Conservation (phyloP, 129 eudicot species). For the Flaveria sonorensis region DNA sequence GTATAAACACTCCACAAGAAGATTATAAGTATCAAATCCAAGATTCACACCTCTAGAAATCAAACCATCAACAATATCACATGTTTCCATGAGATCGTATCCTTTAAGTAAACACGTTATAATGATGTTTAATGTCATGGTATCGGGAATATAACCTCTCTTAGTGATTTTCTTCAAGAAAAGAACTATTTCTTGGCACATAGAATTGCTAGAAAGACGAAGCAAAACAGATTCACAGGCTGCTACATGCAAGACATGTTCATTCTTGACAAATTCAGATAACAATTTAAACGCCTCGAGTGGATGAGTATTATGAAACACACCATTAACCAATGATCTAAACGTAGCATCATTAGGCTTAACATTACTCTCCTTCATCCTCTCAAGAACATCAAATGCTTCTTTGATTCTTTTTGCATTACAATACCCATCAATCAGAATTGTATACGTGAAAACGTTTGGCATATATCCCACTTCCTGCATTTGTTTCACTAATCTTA, state of each 20-base stretch:
- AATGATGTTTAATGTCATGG: constrained; percentile 44
- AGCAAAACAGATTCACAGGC: constrained; percentile 57
- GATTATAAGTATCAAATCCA: constrained; percentile 59
- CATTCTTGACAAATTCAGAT: constrained; percentile 53
- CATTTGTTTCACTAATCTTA: constrained; percentile 81
- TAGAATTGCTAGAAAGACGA: constrained; percentile 51
- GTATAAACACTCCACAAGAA: constrained; percentile 63
- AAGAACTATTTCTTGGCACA: constrained; percentile 47
- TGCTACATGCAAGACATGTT: constrained; percentile 50
- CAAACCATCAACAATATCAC: constrained; percentile 58
- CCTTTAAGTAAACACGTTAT: constrained; percentile 77
- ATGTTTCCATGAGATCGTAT: constrained; percentile 59
- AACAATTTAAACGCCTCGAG: constrained; percentile 54
- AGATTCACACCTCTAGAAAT: constrained; percentile 47
- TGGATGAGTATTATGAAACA: constrained; percentile 57
- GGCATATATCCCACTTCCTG: constrained; percentile 58
- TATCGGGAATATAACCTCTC: constrained; percentile 70
- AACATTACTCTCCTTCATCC: constrained; percentile 72
- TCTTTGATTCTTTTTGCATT: constrained; percentile 74
- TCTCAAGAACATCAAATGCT: constrained; percentile 65
- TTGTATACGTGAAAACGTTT: constrained; percentile 85
- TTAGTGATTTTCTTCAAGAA: constrained; percentile 52
- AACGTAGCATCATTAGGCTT: constrained; percentile 82
- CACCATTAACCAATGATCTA: constrained; percentile 88
- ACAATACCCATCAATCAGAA: constrained; percentile 82